phyloP scores from a whole-genome alignment of 179 eudicot species.

The Spergularia azorica region DNA sequence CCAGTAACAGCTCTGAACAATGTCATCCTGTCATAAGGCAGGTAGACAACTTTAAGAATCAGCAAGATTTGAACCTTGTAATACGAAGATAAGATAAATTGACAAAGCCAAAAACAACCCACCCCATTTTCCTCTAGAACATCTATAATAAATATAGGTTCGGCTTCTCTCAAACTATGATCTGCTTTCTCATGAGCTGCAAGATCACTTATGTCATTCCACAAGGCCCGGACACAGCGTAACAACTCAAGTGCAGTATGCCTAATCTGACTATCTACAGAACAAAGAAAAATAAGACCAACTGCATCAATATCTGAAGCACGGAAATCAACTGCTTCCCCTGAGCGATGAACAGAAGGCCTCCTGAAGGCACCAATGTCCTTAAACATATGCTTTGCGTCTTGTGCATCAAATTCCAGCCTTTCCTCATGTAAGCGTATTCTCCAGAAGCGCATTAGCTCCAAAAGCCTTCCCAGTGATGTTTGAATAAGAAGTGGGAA shows the following conservation, averaged over 20 bases:
- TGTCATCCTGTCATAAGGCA: slow-evolving; percentile 75
- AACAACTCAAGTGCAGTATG: slow-evolving; percentile 94
- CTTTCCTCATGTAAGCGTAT: slow-evolving; percentile 80
- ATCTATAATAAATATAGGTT: slow-evolving; percentile 91
- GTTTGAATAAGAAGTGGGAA: slow-evolving; percentile 98
- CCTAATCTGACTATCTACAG: slow-evolving; percentile 95
- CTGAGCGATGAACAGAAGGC: slow-evolving; percentile 79
- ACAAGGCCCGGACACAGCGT: slow-evolving; percentile 92
- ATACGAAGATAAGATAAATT: background rate
- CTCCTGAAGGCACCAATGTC: slow-evolving; percentile 66
- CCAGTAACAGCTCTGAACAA: slow-evolving; percentile 98
- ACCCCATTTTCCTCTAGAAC: slow-evolving; percentile 99
- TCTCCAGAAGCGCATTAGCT: slow-evolving; percentile 96
- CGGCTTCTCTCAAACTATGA: slow-evolving; percentile 64
- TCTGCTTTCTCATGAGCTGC: slow-evolving; percentile 68
- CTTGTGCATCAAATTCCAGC: slow-evolving; percentile 63
- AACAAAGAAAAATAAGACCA: slow-evolving; percentile 94
- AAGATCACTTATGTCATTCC: slow-evolving; percentile 86
- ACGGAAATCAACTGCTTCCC: slow-evolving; percentile 89
- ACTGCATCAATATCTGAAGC: slow-evolving; percentile 97
- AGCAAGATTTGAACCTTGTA: slow-evolving; percentile 9
- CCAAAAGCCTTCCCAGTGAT: slow-evolving; percentile 86
- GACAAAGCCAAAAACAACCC: slow-evolving; percentile 29
- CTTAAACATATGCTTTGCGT: slow-evolving; percentile 50
- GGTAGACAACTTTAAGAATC: slow-evolving; percentile 1